Evolutionary conservation across 768 basidiomycete species (phyloP), one percentile per base, ranked within the genome.

Genomic region (Mycena amicta): DNA sequence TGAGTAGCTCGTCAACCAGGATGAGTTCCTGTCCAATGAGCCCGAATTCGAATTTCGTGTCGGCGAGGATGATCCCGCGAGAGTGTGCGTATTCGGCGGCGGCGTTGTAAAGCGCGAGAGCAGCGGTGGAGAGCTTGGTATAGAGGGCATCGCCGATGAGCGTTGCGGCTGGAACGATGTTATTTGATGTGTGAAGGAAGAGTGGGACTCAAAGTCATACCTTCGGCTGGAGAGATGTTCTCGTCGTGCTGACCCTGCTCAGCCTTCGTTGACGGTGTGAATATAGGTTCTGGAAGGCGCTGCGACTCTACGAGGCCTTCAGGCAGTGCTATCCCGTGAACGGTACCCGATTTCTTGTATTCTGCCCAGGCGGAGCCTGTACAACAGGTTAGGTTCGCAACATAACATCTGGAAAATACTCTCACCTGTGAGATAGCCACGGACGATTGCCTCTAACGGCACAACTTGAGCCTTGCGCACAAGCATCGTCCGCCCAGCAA

Each of bases 21-120:
- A 96, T 91, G 23, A 98, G 78, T 25, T 83, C 73, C 59, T 72
- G 78, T 65, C 70, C 70, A 49, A 94, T 67, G 43, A 98, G 83
- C 4, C 97, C 97, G 68, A 99, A 99, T 75, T 98, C 97, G 72
- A 98, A 98, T 72, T 99, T 99, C 39, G 95, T 98, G 73, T 99
- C 96, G 23, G 95, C 97, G 43, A 99, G 87, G 67, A 98, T 97
- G 56, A 98, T 79, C 18, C 93, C 95, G 4, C 86, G 82, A 5
- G 82, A 78, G 26, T 78, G 75, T 8, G 93, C 92, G 66, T 93
- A 84, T 26, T 77, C 82, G 0, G 92, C 86, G 2, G 95, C 95
- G 39, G 84, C 80, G 39, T 77, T 79, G 77, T 93, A 94, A 1
- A 94, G 75, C 57, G 79, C 74, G 4, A 95, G 65, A 1, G 92